Evolutionary conservation across 2,329 filamentous ascomycete species (phyloP).

Genomic region (Tricladium varicosporioides): DNA sequence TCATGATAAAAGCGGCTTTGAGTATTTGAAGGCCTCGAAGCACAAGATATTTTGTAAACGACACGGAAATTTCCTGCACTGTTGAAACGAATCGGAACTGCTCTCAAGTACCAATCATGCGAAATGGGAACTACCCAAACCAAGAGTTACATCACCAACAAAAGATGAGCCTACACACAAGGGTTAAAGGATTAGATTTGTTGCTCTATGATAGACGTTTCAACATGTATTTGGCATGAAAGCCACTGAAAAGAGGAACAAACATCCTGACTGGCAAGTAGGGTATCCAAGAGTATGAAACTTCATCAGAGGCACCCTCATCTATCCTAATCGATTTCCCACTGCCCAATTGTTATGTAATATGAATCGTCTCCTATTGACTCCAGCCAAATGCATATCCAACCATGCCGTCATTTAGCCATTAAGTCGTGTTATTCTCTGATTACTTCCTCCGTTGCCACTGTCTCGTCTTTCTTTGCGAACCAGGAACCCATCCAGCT

Average conservation of each 20-base stretch:
- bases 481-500: constrained; percentile 65
- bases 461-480: constrained; percentile 30
- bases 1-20: too few species aligned
- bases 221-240: neutral
- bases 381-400: constrained; percentile 1
- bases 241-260: neutral
- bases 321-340: neutral
- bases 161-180: too few species aligned
- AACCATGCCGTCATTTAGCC: constrained; percentile 1
- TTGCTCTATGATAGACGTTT: neutral
- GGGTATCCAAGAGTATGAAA: constrained; percentile 3
- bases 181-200: neutral
- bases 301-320: neutral
- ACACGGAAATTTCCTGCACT: too few species aligned
- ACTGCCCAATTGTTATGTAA: neutral
- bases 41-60: too few species aligned
- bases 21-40: too few species aligned
- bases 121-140: too few species aligned
- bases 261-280: neutral
- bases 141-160: too few species aligned
- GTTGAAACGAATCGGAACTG: too few species aligned
- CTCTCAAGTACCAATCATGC: too few species aligned
- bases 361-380: neutral
- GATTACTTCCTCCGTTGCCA: constrained; percentile 20
- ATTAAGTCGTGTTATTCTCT: constrained; percentile 15